A percentile compares a stretch with the other conserved stretches of the same genome.
phyloP scores from a whole-genome alignment of 164 flowering plant genomes.

The Malania oleifera region DNA sequence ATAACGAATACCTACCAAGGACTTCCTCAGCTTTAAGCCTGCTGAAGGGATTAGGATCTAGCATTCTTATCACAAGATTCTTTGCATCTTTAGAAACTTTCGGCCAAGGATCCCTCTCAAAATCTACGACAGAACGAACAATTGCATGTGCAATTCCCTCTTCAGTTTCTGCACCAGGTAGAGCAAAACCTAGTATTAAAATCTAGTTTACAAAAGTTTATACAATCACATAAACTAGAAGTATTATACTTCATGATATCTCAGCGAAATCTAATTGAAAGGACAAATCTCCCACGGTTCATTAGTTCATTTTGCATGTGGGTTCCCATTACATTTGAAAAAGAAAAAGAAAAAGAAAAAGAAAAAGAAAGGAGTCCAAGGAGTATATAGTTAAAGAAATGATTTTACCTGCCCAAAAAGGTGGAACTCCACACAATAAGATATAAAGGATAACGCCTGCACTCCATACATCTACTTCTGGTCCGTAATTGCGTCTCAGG shows the following conservation, averaged over 20 bases:
- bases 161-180: constrained; percentile 56
- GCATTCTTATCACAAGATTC: constrained; percentile 69
- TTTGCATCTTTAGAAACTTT: constrained; percentile 74
- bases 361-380: background rate
- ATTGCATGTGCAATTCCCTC: constrained; percentile 91
- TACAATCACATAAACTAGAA: background rate
- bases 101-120: constrained; percentile 91
- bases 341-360: no score
- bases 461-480: constrained; percentile 81
- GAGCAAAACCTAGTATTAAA: background rate
- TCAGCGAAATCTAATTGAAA: no score
- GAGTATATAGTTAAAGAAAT: background rate
- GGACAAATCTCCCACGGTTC: no score
- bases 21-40: constrained; percentile 68
- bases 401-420: constrained; percentile 81
- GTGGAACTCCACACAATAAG: constrained; percentile 82
- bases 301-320: no score
- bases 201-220: background rate
- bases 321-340: no score
- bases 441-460: constrained; percentile 82
- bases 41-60: constrained; percentile 66
- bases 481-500: constrained; percentile 63
- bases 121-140: constrained; percentile 49
- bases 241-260: background rate
- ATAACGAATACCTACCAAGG: constrained; percentile 46